Percentiles rank a stretch among this genome's conserved stretches.
Evolutionary conservation across 768 basidiomycete genomes (phyloP).

Genomic region (Rhodotorula kratochvilovae): DNA sequence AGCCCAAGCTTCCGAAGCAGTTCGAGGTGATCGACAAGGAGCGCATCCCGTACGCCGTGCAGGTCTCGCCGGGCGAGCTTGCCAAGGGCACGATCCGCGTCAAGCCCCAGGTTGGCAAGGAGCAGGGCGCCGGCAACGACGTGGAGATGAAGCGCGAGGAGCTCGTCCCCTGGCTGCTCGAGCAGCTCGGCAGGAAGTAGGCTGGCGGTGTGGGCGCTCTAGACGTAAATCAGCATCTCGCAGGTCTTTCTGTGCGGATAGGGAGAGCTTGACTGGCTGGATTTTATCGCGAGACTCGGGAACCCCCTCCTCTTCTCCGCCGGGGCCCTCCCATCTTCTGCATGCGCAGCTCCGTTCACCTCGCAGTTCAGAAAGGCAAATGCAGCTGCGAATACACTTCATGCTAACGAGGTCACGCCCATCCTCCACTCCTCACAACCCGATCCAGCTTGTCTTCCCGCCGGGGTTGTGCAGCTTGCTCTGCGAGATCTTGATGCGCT

Average conservation of each 20-base stretch:
- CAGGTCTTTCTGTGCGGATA: neutral
- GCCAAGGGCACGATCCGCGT: constrained; percentile 78
- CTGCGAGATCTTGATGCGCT: constrained; percentile 79
- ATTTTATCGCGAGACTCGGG: too few relatives aligned
- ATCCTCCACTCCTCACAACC: neutral
- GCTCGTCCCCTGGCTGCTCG: constrained; percentile 28
- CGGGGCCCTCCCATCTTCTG: too few relatives aligned
- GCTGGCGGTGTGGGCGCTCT: neutral
- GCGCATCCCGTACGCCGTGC: constrained; percentile 85
- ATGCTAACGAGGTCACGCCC: neutral
- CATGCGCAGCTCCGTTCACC: too few relatives aligned
- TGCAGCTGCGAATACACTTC: neutral
- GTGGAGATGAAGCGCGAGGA: constrained; percentile 35
- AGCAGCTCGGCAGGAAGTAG: constrained; percentile 26
- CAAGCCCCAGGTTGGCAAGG: constrained; percentile 65
- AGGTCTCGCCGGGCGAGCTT: constrained; percentile 82
- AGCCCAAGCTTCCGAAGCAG: constrained; percentile 80
- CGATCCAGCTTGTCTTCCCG: constrained; percentile 55
- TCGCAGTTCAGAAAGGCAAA: neutral
- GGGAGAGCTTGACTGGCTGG: too few relatives aligned
- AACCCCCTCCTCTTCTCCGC: too few relatives aligned
- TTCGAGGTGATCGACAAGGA: constrained; percentile 87
- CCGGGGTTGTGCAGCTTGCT: constrained; percentile 85
- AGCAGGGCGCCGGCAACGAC: constrained; percentile 56
- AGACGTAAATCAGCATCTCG: neutral